These are phyloP conservation scores for Wickerhamiella alocasiicola DNA, from an alignment of 805 yeast species.

Conservation along the genomic window DNA sequence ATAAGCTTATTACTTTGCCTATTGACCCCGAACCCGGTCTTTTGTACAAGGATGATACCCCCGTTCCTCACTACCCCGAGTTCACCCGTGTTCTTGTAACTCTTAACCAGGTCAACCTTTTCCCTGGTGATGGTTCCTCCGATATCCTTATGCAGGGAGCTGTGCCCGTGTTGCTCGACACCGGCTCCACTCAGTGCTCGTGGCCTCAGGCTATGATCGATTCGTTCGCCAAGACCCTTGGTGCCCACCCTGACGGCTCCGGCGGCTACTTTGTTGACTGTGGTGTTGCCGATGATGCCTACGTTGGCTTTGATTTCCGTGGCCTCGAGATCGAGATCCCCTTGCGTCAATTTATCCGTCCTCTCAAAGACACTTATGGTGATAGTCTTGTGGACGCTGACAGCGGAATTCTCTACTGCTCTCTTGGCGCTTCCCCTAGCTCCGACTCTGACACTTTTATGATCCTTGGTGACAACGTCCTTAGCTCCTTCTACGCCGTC, in stretches of 20 bases:
- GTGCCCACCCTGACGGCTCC: slow-evolving; percentile 23
- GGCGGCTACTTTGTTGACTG: slow-evolving; percentile 19
- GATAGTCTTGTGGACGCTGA: slow-evolving; percentile 18
- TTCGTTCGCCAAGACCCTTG: slow-evolving; percentile 23
- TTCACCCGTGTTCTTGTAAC: slow-evolving; percentile 9
- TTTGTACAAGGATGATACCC: slow-evolving; percentile 7
- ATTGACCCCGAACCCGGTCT: slow-evolving; percentile 8
- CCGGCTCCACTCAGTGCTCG: slow-evolving; percentile 35
- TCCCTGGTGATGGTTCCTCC: background rate
- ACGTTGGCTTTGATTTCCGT: slow-evolving; percentile 13
- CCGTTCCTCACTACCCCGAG: slow-evolving; percentile 6
- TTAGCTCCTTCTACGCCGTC: slow-evolving; percentile 49
- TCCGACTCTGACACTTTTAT: slow-evolving; percentile 26
- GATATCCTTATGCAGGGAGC: slow-evolving; percentile 9
- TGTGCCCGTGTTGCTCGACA: slow-evolving; percentile 32
- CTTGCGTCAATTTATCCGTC: slow-evolving; percentile 11
- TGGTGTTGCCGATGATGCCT: slow-evolving; percentile 12
- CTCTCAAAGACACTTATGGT: slow-evolving; percentile 13
- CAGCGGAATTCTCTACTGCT: slow-evolving; percentile 26
- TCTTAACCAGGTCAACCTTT: slow-evolving; percentile 6
- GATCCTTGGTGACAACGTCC: slow-evolving; percentile 48
- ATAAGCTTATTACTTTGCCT: slow-evolving; percentile 23
- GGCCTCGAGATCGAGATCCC: slow-evolving; percentile 14
- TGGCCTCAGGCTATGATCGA: slow-evolving; percentile 27
- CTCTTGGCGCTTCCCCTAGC: slow-evolving; percentile 17